Conservation (phyloP, 164 flowering plant genomes). For the Berberis vulgaris region DNA sequence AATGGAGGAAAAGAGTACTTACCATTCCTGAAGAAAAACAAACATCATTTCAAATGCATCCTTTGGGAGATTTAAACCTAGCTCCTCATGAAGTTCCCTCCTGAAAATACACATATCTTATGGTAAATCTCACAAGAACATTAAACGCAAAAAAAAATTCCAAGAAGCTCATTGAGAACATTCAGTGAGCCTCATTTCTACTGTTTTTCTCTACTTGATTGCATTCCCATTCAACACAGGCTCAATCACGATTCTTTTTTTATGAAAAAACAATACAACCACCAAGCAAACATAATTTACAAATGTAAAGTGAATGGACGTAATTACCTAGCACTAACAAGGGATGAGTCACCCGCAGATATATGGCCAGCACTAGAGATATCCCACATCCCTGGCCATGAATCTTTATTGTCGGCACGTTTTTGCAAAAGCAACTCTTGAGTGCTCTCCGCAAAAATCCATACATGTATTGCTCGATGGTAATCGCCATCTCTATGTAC, state of each 20-base stretch:
- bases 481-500: constrained; percentile 88
- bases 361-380: constrained; percentile 94
- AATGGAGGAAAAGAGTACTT: constrained; percentile 17
- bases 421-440: constrained; percentile 72
- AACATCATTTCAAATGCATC: constrained; percentile 89
- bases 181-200: too few species aligned
- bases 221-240: too few species aligned
- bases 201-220: too few species aligned
- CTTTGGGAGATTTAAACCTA: constrained; percentile 70
- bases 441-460: constrained; percentile 82
- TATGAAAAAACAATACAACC: too few species aligned
- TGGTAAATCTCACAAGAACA: not conserved
- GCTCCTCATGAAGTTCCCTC: constrained; percentile 95
- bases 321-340: constrained; percentile 60
- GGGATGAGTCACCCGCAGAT: constrained; percentile 88
- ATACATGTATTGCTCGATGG: constrained; percentile 82
- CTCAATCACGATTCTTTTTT: too few species aligned
- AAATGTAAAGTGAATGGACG: not conserved
- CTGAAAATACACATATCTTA: constrained; percentile 27
- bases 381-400: constrained; percentile 90
- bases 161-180: too few species aligned
- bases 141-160: too few species aligned
- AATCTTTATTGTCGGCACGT: constrained; percentile 87
- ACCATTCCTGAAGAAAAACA: constrained; percentile 68
- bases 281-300: too few species aligned